Evolutionary conservation across 192 early-diverging fungal species (phyloP).

Genomic region (Jimgerdemannia lactiflua): DNA sequence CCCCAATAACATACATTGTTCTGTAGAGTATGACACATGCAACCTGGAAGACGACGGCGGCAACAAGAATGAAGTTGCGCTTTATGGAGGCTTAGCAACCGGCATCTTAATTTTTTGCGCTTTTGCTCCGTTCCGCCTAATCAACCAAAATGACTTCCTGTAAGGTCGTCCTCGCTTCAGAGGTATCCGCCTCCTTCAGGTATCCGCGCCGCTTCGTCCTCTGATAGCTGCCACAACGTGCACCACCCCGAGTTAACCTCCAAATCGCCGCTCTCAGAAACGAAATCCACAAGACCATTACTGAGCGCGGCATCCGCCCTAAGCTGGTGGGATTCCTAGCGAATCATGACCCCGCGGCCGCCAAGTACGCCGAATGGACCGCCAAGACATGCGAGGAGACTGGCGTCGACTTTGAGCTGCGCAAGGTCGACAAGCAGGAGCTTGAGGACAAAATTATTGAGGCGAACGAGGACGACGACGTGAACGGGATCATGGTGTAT

Average conservation of each 20-base stretch:
- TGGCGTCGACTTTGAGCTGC: conserved; percentile 90
- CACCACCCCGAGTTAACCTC: background rate
- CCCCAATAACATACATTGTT: background rate
- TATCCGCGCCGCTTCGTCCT: conserved; percentile 17
- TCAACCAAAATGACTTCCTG: conserved; percentile 23
- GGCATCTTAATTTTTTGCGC: too few relatives aligned
- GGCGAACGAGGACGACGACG: conserved; percentile 80
- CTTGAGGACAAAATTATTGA: conserved; percentile 83
- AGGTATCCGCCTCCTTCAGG: conserved; percentile 64
- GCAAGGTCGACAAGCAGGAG: conserved; percentile 75
- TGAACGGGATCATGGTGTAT: conserved; percentile 98
- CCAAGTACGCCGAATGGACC: conserved; percentile 96
- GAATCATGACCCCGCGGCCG: conserved; percentile 90
- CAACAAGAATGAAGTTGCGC: background rate
- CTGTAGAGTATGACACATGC: background rate
- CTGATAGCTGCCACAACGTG: background rate
- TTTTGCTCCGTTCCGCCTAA: too few relatives aligned
- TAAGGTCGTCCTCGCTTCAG: conserved; percentile 59
- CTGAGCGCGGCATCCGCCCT: conserved; percentile 57
- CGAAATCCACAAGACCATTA: conserved; percentile 61
- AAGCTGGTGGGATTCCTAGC: conserved; percentile 93
- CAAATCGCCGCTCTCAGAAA: conserved; percentile 30
- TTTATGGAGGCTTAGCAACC: background rate
- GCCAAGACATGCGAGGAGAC: conserved; percentile 88
- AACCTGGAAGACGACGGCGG: background rate